Percentiles rank a stretch among this genome's conserved stretches.
phyloP scores from a whole-genome alignment of 768 basidiomycete genomes.

The Termitomyces sp. region DNA sequence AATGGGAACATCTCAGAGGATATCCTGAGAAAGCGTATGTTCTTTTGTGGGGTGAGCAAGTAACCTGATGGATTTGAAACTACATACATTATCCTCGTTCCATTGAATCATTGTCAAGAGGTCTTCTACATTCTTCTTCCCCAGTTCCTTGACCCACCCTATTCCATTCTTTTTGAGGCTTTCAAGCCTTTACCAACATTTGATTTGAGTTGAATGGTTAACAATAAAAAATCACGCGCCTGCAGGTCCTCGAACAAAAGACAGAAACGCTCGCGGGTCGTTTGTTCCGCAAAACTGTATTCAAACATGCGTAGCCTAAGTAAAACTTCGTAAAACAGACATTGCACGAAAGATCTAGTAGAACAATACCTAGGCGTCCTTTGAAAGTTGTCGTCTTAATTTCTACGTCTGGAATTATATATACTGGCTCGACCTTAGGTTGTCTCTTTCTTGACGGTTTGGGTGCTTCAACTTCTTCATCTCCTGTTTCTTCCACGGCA shows the following conservation, averaged over 20 bases:
- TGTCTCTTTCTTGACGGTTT: conserved; percentile 15
- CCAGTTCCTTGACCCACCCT: conserved; percentile 79
- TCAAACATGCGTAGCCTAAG: conserved; percentile 75
- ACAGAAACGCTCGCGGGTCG: conserved; percentile 61
- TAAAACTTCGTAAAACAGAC: background rate
- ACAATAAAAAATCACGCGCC: conserved; percentile 25
- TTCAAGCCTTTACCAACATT: conserved; percentile 46
- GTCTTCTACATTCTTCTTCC: conserved; percentile 68
- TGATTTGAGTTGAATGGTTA: background rate
- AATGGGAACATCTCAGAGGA: conserved; percentile 94
- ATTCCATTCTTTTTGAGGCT: conserved; percentile 77
- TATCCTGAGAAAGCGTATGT: conserved; percentile 82
- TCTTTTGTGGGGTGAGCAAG: conserved; percentile 23
- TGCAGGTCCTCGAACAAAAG: conserved; percentile 72
- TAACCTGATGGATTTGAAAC: background rate
- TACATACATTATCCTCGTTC: conserved; percentile 77
- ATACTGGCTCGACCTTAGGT: conserved; percentile 43
- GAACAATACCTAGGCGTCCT: conserved; percentile 46
- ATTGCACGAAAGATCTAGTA: background rate
- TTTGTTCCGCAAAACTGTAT: conserved; percentile 69
- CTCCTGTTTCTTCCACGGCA: background rate
- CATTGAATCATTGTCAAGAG: conserved; percentile 74
- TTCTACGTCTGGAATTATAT: conserved; percentile 69
- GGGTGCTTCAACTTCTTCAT: background rate
- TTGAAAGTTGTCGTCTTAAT: conserved; percentile 62